Evolutionary conservation across 1,139 yeast genomes (phyloP), one percentile per base, ranked within the genome.

Genomic region (Komagataea norvegica): DNA sequence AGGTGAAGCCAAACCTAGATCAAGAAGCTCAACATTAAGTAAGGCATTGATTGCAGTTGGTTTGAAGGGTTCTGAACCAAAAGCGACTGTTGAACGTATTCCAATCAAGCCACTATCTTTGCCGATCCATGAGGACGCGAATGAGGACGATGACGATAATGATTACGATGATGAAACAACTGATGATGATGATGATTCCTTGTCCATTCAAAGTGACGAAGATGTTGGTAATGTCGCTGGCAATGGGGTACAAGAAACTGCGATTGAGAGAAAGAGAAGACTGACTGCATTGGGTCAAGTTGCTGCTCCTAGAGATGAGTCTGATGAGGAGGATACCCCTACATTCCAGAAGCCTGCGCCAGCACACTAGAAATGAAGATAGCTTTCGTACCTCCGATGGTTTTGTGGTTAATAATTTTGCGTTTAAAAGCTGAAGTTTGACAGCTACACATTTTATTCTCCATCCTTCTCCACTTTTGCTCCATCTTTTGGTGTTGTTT

Each of bases 221-320:
- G 47, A 37, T 4, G 34, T 37, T 6, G 42, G 42, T n/a, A 40
- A 36, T 5, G 49, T 37, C 4, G 45, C 37, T 2, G 39, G 35
- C 10, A 44, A 33, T 8, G 52, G 45, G 24, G 62, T 55, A n/a
- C 68, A 65, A 15, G 93, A 84, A 52, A 79, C 89, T 0, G 81
- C 68, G 25, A 77, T 79, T 19, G 96, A 88, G 56, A 74, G 77
- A 46, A 70, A 69, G 32, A 74, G 96, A 54, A 74, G 96, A 48
- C 62, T 86, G 45, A 89, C 91, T 4, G 96, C 96, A 1, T 69
- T 88, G 46, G 94, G 95, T 8, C 62, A 72, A 21, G 61, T 65
- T 3, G 59, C 65, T 3, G 61, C 57, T 10, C 64, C 80, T 38
- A 61, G 72, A 36, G 69, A 64, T 34, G 71, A 66, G 19, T 76